These are phyloP conservation scores for Alternaria arborescens DNA, from an alignment of 2,329 filamentous ascomycete genomes.

Conservation along the genomic window DNA sequence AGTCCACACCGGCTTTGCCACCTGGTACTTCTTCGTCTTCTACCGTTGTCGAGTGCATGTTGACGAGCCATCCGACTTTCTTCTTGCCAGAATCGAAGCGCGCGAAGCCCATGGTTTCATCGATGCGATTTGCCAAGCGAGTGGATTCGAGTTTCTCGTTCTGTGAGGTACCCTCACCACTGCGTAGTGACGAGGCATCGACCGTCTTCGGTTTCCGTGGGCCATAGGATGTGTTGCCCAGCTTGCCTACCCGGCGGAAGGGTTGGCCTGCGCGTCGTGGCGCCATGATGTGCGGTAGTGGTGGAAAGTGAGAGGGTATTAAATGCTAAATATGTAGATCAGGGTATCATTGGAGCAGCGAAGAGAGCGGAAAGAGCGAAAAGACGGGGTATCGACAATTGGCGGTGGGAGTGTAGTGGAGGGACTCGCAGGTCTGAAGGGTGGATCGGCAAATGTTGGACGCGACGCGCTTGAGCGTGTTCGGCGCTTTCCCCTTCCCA, in stretches of 20 bases:
- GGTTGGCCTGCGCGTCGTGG: constrained; percentile 54
- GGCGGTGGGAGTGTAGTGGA: constrained; percentile 19
- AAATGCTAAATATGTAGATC: constrained; percentile 34
- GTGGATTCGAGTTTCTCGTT: constrained; percentile 92
- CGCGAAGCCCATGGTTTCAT: constrained; percentile 93
- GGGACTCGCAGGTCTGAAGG: constrained; percentile 15
- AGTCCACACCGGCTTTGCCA: constrained; percentile 90
- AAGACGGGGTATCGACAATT: constrained; percentile 27
- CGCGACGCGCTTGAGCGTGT: constrained; percentile 35
- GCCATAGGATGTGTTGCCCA: constrained; percentile 55
- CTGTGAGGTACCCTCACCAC: constrained; percentile 85
- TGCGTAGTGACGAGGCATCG: constrained; percentile 74
- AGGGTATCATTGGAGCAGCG: constrained; percentile 45
- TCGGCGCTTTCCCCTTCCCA: constrained; percentile 25
- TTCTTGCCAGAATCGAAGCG: constrained; percentile 89
- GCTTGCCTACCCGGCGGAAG: constrained; percentile 55
- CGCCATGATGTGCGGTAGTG: constrained; percentile 50
- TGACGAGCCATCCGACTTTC: constrained; percentile 91
- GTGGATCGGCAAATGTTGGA: constrained; percentile 25
- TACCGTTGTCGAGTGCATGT: constrained; percentile 88
- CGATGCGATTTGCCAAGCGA: constrained; percentile 84
- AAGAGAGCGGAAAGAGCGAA: constrained; percentile 28
- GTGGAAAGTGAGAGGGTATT: constrained; percentile 30
- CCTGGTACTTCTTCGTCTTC: constrained; percentile 84
- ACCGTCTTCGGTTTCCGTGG: constrained; percentile 76